Evolutionary conservation across 805 yeast species (phyloP).

Genomic region (Teunomyces lycoperdinae): DNA sequence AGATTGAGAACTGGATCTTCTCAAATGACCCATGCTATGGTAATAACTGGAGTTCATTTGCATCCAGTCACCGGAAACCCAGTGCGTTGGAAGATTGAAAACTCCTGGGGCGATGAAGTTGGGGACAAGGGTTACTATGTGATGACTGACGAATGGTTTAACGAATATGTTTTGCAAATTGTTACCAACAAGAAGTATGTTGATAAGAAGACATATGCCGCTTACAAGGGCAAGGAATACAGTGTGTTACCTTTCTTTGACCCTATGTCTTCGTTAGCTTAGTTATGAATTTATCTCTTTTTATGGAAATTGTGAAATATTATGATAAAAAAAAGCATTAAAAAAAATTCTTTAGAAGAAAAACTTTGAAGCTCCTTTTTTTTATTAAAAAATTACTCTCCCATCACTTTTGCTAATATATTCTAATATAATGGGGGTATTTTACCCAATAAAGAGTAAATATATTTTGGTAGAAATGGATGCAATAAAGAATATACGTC

Average conservation of each 20-base stretch:
- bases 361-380: neutral
- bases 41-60: conserved; percentile 75
- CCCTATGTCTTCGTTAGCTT: conserved; percentile 45
- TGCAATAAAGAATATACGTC: too few relatives aligned
- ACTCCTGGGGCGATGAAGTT: conserved; percentile 42
- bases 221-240: conserved; percentile 34
- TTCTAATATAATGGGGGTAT: too few relatives aligned
- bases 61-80: conserved; percentile 46
- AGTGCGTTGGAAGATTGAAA: conserved; percentile 44
- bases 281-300: neutral
- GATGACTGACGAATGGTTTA: conserved; percentile 45
- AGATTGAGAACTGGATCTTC: conserved; percentile 70
- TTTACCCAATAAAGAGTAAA: too few relatives aligned
- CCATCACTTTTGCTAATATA: too few relatives aligned
- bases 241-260: conserved; percentile 37
- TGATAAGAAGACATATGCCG: conserved; percentile 30
- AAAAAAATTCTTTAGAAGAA: neutral
- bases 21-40: conserved; percentile 89
- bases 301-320: neutral
- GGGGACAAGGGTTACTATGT: conserved; percentile 42
- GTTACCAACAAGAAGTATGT: conserved; percentile 39
- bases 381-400: too few relatives aligned
- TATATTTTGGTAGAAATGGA: too few relatives aligned
- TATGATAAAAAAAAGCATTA: neutral
- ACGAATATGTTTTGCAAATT: conserved; percentile 41